Evolutionary conservation across 306 rosid species (phyloP).

Genomic region (Cucurbita maxima): DNA sequence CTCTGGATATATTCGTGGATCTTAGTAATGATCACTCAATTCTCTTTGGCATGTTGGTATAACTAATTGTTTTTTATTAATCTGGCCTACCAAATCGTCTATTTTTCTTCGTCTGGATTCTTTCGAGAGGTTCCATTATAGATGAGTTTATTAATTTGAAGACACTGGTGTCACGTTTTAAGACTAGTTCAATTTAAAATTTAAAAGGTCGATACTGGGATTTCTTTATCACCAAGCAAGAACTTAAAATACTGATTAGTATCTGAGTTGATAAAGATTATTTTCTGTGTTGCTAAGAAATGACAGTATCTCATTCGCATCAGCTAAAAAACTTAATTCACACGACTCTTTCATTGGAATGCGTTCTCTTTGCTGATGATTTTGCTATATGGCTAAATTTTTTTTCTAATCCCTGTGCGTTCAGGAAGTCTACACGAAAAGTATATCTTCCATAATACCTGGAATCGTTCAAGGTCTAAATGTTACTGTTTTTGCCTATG

Average conservation of each 20-base stretch:
- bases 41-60: not conserved
- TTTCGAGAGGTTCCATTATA: not conserved
- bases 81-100: not conserved
- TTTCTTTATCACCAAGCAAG: not conserved
- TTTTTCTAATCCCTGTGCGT: not conserved
- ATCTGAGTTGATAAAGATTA: not conserved
- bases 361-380: not conserved
- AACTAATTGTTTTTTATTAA: not conserved
- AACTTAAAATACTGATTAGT: not conserved
- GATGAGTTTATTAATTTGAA: not conserved
- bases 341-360: not conserved
- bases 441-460: conserved; percentile 35
- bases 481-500: conserved; percentile 51
- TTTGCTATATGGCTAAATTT: not conserved
- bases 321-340: not conserved
- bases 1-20: not conserved
- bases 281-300: not conserved
- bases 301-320: not conserved
- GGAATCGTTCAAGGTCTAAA: conserved; percentile 53
- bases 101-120: not conserved
- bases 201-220: not conserved
- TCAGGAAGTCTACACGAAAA: conserved; percentile 38
- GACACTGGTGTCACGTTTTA: not conserved
- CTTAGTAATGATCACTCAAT: not conserved
- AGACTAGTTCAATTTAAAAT: not conserved